phyloP scores from a whole-genome alignment of 2,329 filamentous ascomycete species.

The Trichoderma sp. region DNA sequence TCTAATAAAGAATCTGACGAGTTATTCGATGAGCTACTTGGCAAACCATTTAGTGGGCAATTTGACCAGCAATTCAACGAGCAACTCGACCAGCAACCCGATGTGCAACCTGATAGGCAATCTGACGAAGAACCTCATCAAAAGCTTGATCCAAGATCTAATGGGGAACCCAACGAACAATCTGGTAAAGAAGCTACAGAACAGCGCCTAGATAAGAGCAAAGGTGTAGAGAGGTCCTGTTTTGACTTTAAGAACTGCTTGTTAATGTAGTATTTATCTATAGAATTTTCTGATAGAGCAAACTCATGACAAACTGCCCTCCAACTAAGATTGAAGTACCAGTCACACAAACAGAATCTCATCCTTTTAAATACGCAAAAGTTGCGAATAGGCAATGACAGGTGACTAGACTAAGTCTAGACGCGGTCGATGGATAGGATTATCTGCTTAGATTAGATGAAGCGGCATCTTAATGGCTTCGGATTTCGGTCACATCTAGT shows the following conservation, averaged over 20 bases:
- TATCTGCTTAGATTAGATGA: background rate
- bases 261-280: background rate
- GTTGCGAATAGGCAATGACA: background rate
- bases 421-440: background rate
- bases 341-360: background rate
- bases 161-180: background rate
- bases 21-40: background rate
- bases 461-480: background rate
- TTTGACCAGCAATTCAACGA: background rate
- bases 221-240: background rate
- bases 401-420: background rate
- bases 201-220: background rate
- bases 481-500: background rate
- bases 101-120: background rate
- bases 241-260: background rate
- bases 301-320: background rate
- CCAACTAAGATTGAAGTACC: background rate
- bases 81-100: background rate
- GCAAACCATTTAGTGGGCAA: background rate
- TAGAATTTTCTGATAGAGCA: background rate
- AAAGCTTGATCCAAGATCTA: background rate
- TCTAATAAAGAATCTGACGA: background rate
- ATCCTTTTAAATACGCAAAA: background rate
- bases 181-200: background rate
- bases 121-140: background rate